Evolutionary conservation across 257 asterid species (phyloP).

Genomic region (Buddleja alternifolia): DNA sequence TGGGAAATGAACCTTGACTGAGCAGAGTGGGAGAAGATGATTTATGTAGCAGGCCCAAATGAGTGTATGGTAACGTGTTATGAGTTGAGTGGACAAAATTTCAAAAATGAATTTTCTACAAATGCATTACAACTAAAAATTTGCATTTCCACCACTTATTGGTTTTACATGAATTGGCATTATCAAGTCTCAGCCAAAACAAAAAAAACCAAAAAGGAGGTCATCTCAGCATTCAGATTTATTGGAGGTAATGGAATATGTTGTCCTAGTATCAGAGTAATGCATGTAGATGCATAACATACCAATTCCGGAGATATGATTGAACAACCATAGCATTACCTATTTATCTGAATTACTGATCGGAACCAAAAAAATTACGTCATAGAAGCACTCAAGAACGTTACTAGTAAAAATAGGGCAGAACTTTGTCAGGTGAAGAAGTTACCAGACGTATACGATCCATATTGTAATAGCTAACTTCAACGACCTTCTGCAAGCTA

Average conservation of each 20-base stretch:
- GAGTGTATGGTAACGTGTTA: not conserved
- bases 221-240: too few species aligned
- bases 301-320: not conserved
- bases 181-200: not conserved
- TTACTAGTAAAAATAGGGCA: conserved; percentile 1
- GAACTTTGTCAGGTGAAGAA: conserved; percentile 34
- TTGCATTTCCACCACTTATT: not conserved
- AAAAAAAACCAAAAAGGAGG: too few species aligned
- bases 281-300: conserved; percentile 9
- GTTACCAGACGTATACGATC: conserved; percentile 96
- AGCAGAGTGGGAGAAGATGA: conserved; percentile 14
- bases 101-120: not conserved
- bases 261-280: conserved; percentile 13
- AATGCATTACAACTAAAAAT: not conserved
- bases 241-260: conserved; percentile 23
- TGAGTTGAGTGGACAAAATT: conserved; percentile 5
- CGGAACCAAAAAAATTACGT: conserved; percentile 7
- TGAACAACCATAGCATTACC: conserved; percentile 5
- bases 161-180: not conserved
- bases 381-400: conserved; percentile 17
- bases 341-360: conserved; percentile 1
- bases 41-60: not conserved
- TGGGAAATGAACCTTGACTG: conserved; percentile 7
- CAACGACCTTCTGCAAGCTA: conserved; percentile 96
- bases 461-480: conserved; percentile 95